These are phyloP conservation scores for Polytrichum commune DNA, from an alignment of 225 moss, liverwort and hornwort genomes.

Conservation along the genomic window DNA sequence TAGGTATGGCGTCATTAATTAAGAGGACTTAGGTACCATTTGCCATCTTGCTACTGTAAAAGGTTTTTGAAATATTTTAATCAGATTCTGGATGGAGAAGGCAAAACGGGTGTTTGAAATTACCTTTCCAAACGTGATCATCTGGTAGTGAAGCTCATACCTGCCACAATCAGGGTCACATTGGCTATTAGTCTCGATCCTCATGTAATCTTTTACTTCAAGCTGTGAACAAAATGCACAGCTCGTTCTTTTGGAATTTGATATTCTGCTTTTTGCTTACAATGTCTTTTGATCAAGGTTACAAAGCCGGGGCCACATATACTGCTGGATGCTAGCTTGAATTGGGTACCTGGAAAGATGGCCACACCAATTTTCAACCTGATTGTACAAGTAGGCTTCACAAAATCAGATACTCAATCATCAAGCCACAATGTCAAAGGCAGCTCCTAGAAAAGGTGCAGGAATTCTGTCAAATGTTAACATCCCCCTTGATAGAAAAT, in stretches of 20 bases:
- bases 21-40: no score
- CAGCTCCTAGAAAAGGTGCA: not conserved
- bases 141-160: conserved; percentile 96
- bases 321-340: conserved; percentile 89
- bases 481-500: no score
- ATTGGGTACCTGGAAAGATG: conserved; percentile 71
- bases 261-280: conserved; percentile 45
- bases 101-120: no score
- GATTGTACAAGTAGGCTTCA: not conserved
- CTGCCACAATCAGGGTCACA: conserved; percentile 44
- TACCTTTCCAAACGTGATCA: conserved; percentile 99
- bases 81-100: no score
- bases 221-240: not conserved
- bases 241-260: conserved; percentile 11
- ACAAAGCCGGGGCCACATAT: conserved; percentile 93
- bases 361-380: not conserved
- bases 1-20: no score
- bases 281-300: conserved; percentile 74
- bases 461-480: no score
- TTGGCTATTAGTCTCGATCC: conserved; percentile 13
- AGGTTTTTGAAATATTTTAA: not conserved
- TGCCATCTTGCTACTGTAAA: no score
- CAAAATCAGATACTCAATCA: not conserved
- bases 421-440: not conserved
- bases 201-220: not conserved